Evolutionary conservation across 2,329 filamentous ascomycete genomes (phyloP), one percentile per base, ranked within the genome.

Genomic region (Colletotrichum tofieldiae): DNA sequence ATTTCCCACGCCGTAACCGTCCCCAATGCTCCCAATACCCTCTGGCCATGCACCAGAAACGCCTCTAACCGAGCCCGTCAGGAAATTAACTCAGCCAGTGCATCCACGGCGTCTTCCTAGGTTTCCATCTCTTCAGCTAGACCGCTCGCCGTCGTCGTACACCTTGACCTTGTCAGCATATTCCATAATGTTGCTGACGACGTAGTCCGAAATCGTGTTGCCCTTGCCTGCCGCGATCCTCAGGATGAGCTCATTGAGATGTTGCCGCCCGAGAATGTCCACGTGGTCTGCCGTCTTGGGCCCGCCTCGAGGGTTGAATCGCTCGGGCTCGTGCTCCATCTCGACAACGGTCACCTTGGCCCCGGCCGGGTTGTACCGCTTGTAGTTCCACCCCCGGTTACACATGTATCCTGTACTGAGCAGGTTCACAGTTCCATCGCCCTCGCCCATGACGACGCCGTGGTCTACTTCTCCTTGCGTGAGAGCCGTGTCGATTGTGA

Each of bases 361-460:
- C 2, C 92, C 92, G 0, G 94, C 93, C 0, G 96, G 96, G 78
- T 99, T 99, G 81, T 97, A 99, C 45, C 96, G 89, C 82, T 94
- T 95, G 82, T 98, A 93, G 70, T 92, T 91, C 96, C 96, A 99
- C 3, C 96, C 96, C 77, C 93, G 94, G 76, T 94, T 93, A 81
- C 96, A 99, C 96, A 99, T 98, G 81, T 98, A 99, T 2, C 96
- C 96, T 0, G 91, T 91, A 76, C 93, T 97, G 14, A 99, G 84
- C n/a, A 99, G 83, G 75, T 95, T 97, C 52, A 99, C 96, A 0
- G 96, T 99, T 1, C 96, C 96, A 77, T 99, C 96, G 5, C 96
- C 96, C 81, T 98, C 96, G 47, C 96, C 96, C 87, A 98, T 93
- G 43, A 97, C 88, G n/a, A 99, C 94, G 32, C 96, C 96, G 75